Conservation (phyloP, 2,329 filamentous ascomycete genomes). For the Colletotrichum salicis region DNA sequence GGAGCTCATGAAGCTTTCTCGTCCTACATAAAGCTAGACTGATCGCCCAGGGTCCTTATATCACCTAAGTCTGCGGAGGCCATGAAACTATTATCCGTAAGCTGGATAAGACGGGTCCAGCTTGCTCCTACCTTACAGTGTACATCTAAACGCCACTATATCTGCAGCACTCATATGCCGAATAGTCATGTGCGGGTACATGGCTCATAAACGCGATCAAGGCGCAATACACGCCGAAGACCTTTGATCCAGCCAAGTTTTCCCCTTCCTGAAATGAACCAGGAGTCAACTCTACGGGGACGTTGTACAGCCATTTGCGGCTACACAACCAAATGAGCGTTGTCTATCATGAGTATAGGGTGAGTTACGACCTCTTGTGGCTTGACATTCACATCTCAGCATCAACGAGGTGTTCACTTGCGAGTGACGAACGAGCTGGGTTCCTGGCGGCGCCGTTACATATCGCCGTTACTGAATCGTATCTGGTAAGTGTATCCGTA, state of each 20-base stretch:
- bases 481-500: not conserved
- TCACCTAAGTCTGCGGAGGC: not conserved
- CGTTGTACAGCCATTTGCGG: not conserved
- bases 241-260: no score
- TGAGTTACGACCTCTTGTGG: not conserved
- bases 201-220: not conserved
- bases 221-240: no score
- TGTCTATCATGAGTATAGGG: not conserved
- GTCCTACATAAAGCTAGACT: not conserved
- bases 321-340: not conserved
- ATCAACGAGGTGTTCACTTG: not conserved
- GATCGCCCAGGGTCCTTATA: not conserved
- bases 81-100: not conserved
- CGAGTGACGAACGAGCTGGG: not conserved
- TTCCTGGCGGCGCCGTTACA: not conserved
- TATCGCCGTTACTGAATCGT: not conserved
- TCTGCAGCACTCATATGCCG: not conserved
- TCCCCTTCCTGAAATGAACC: not conserved
- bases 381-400: not conserved
- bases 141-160: not conserved
- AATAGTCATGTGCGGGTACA: not conserved
- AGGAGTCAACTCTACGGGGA: not conserved
- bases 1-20: not conserved
- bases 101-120: no score
- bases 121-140: not conserved